Base-by-base conservation (phyloP, 192 early-diverging fungal genomes). In the Fimicolochytrium jonesii region DNA sequence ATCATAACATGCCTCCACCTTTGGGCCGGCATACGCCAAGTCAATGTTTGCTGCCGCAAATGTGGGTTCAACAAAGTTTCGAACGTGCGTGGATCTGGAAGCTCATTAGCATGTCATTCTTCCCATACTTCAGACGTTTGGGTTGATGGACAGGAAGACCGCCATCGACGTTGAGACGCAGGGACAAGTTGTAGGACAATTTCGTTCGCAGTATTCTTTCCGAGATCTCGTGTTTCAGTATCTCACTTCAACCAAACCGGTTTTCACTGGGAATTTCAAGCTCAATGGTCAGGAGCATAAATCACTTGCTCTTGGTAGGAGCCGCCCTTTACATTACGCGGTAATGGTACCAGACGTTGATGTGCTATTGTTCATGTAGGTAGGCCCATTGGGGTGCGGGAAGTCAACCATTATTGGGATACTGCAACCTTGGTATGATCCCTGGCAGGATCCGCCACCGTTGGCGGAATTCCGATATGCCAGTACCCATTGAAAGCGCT, bases 361-460 rank as follows among this genome's bases (percentile, higher is more conserved):
- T n/a, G n/a, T n/a, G n/a, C n/a, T n/a, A n/a, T n/a, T n/a, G n/a
- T n/a, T n/a, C n/a, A n/a, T n/a, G n/a, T n/a, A n/a, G 23, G 92
- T 93, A 0, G 94, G 94, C 0, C 81, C 50, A 15, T 92, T 88
- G 4, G 93, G 93, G 15, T 92, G 87, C 34, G 93, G 93, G 50
- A 96, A 96, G 58, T 68, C 64, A 13, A 82, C 80, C 18, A 47
- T 73, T 5, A 66, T 82, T 45, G 80, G 67, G 82, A 85, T 53
- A 78, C 87, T 76, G 41, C 69, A 94, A 66, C 86, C 92, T 0
- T 88, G 86, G 72, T 97, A 97, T 72, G 92, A 97, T 64, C 69
- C 78, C 9, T 30, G 48, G 63, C 62, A 6, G 93, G 93, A 15
- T 30, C 33, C n/a, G 81, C 86, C 29, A 52, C 29, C 3, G 61